phyloP scores from a whole-genome alignment of 768 basidiomycete genomes.

The Lactarius trivialis region DNA sequence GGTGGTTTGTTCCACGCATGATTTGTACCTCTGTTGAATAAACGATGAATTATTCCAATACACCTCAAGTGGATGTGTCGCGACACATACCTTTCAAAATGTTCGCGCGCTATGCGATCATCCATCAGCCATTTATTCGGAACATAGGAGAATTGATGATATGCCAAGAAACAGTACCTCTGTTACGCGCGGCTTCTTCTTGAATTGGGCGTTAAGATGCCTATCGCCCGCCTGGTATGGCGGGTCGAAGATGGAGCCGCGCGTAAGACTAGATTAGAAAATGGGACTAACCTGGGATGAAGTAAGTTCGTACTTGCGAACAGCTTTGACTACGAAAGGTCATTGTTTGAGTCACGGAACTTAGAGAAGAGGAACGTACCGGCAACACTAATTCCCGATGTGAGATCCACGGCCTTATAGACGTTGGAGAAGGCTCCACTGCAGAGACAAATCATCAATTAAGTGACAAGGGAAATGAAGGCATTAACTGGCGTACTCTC shows the following conservation, averaged over 20 bases:
- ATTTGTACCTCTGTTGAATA: conserved; percentile 84
- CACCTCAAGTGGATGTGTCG: neutral
- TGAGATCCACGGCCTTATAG: conserved; percentile 80
- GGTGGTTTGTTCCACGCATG: conserved; percentile 91
- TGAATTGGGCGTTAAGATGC: conserved; percentile 89
- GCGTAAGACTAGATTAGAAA: conserved; percentile 25
- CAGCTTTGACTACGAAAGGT: conserved; percentile 68
- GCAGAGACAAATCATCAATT: conserved; percentile 25
- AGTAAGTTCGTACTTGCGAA: conserved; percentile 89
- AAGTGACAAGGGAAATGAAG: conserved; percentile 9
- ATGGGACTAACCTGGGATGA: conserved; percentile 73
- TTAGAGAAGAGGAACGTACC: conserved; percentile 41
- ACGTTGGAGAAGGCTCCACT: conserved; percentile 99
- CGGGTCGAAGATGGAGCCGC: conserved; percentile 23
- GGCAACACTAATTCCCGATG: conserved; percentile 73
- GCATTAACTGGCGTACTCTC: conserved; percentile 59
- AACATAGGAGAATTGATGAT: conserved; percentile 20
- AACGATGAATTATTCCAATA: neutral
- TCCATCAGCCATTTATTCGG: conserved; percentile 23
- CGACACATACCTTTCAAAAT: conserved; percentile 76
- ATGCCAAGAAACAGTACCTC: conserved; percentile 63
- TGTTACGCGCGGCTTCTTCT: conserved; percentile 95
- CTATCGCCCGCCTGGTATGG: conserved; percentile 74
- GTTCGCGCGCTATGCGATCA: conserved; percentile 73
- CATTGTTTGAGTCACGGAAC: conserved; percentile 15